phyloP scores from a whole-genome alignment of 1,284 basidiomycete genomes.

The Apiotrichum veenhuisii region DNA sequence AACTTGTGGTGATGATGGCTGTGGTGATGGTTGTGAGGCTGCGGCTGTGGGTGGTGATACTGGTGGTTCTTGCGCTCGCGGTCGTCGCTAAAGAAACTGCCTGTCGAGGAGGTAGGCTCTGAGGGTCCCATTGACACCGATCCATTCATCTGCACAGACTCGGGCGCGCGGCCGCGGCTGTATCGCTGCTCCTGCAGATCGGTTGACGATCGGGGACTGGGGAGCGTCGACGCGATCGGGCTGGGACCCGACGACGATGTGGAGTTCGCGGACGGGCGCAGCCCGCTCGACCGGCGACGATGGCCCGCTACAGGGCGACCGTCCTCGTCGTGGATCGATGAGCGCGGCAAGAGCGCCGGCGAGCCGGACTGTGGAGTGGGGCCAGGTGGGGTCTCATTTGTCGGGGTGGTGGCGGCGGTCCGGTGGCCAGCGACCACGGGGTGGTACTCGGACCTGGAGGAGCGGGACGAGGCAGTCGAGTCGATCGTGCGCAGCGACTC shows the following conservation, averaged over 20 bases:
- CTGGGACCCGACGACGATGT: slow-evolving; percentile 1
- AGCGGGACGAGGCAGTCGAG: neutral
- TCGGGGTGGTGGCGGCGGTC: neutral
- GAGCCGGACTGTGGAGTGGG: neutral
- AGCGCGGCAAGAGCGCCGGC: neutral
- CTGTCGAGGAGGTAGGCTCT: neutral
- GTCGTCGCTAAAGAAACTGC: slow-evolving; percentile 12
- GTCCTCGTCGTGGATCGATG: slow-evolving; percentile 17
- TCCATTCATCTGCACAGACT: neutral
- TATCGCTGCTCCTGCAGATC: neutral
- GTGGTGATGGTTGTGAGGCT: neutral
- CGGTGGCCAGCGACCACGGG: slow-evolving; percentile 2
- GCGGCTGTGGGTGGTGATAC: neutral
- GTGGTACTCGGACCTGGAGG: slow-evolving; percentile 11
- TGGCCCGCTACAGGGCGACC: slow-evolving; percentile 16
- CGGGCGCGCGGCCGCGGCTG: slow-evolving; percentile 5
- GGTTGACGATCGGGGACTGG: slow-evolving; percentile 1
- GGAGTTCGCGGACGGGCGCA: neutral
- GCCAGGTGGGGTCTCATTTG: neutral
- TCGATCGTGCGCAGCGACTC: slow-evolving; percentile 3
- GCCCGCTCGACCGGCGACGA: slow-evolving; percentile 9
- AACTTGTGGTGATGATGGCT: slow-evolving; percentile 33
- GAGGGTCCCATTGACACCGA: neutral
- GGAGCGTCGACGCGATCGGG: slow-evolving; percentile 1
- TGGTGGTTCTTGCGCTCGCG: slow-evolving; percentile 18